phyloP scores from a whole-genome alignment of 768 basidiomycete species.

The Serendipita sp. region DNA sequence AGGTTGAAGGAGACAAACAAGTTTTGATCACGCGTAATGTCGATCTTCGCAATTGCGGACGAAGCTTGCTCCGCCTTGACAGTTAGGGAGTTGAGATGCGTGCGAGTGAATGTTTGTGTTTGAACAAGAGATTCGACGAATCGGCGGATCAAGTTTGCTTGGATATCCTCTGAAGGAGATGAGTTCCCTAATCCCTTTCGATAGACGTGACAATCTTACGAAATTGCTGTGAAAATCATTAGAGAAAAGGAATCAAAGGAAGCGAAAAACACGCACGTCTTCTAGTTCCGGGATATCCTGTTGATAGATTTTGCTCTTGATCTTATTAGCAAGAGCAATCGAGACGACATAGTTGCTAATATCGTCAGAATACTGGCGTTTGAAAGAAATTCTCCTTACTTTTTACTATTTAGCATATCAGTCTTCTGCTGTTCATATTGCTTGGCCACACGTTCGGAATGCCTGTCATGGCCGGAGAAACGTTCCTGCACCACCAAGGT shows the following conservation, averaged over 20 bases:
- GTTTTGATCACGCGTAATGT: slow-evolving; percentile 45
- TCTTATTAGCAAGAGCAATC: slow-evolving; percentile 49
- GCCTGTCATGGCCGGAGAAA: slow-evolving; percentile 32
- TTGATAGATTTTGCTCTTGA: slow-evolving; percentile 57
- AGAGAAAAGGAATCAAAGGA: slow-evolving; percentile 9
- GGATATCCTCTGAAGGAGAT: slow-evolving; percentile 41
- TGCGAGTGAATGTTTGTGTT: slow-evolving; percentile 41
- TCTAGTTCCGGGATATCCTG: slow-evolving; percentile 53
- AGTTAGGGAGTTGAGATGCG: slow-evolving; percentile 45
- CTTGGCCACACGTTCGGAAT: slow-evolving; percentile 55
- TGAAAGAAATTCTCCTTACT: slow-evolving; percentile 28
- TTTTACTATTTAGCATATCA: slow-evolving; percentile 72
- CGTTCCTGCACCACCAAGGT: slow-evolving; percentile 6
- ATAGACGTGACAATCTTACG: slow-evolving; percentile 30
- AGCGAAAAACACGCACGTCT: slow-evolving; percentile 37
- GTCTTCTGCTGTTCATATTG: slow-evolving; percentile 61
- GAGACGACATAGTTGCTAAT: slow-evolving; percentile 43
- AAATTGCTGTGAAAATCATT: slow-evolving; percentile 36
- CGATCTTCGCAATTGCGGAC: slow-evolving; percentile 33
- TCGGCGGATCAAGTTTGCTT: slow-evolving; percentile 42
- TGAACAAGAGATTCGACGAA: slow-evolving; percentile 40
- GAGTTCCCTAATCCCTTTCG: not conserved
- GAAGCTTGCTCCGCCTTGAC: slow-evolving; percentile 32
- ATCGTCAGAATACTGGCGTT: not conserved
- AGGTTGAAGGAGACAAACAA: slow-evolving; percentile 61